Evolutionary conservation across 345 rosid genomes (phyloP).

Genomic region (Arabis hirsuta): DNA sequence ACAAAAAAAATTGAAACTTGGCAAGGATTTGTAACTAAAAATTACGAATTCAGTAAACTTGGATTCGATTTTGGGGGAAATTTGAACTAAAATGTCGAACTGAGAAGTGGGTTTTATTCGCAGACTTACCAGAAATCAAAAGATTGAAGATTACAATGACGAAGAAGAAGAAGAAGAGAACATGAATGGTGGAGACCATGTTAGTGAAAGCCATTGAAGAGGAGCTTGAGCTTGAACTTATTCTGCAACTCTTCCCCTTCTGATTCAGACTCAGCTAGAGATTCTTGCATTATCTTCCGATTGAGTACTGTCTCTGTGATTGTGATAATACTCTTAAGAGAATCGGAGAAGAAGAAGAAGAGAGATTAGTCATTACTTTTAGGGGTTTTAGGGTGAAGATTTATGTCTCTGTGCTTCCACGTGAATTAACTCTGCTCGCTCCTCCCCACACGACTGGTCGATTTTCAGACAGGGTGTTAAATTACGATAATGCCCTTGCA

Average conservation of each 20-base stretch:
- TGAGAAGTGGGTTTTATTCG: slow-evolving; percentile 18
- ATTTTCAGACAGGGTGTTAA: background rate
- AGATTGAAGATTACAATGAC: slow-evolving; percentile 28
- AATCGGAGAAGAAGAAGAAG: slow-evolving; percentile 24
- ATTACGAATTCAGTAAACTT: background rate
- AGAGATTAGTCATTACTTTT: slow-evolving; percentile 32
- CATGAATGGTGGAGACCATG: slow-evolving; percentile 36
- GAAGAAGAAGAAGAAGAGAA: slow-evolving; percentile 43
- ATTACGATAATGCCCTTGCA: slow-evolving; percentile 2
- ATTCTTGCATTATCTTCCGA: slow-evolving; percentile 72
- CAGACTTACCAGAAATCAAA: slow-evolving; percentile 34
- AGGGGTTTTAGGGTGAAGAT: slow-evolving; percentile 38
- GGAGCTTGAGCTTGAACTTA: slow-evolving; percentile 49
- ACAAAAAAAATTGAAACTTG: background rate
- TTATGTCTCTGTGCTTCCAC: slow-evolving; percentile 43
- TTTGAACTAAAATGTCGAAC: background rate
- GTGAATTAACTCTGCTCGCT: slow-evolving; percentile 40
- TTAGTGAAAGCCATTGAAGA: slow-evolving; percentile 70
- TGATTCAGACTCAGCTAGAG: slow-evolving; percentile 51
- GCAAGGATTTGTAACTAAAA: background rate
- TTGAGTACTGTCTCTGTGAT: background rate
- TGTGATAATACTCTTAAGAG: background rate
- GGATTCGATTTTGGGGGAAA: slow-evolving; percentile 21
- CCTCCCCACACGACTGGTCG: slow-evolving; percentile 34
- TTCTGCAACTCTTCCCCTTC: slow-evolving; percentile 48